Evolutionary conservation across 208 protist species (phyloP).

Genomic region (Trypanosomatidae sp.): DNA sequence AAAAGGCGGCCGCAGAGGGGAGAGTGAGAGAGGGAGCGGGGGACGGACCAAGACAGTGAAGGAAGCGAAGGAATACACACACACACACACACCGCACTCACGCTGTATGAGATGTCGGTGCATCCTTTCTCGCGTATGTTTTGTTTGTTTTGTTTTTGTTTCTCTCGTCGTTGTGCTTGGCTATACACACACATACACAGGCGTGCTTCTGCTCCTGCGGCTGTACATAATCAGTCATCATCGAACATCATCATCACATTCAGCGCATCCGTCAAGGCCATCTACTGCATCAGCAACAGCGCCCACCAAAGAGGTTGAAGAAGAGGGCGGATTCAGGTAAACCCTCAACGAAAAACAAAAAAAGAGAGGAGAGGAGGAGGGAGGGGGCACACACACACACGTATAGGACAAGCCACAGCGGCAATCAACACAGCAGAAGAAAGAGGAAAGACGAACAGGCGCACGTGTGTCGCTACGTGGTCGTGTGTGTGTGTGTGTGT

Average conservation of each 20-base stretch:
- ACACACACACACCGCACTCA: no score
- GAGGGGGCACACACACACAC: not conserved
- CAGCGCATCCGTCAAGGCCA: not conserved
- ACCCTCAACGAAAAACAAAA: not conserved
- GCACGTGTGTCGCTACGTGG: not conserved
- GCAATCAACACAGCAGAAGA: not conserved
- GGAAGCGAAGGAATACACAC: not conserved
- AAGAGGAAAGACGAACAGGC: not conserved
- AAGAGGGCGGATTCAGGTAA: not conserved
- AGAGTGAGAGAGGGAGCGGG: no score
- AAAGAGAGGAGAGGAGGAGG: no score
- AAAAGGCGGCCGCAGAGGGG: not conserved
- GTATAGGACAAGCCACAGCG: not conserved
- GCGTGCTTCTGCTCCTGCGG: not conserved
- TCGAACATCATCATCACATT: not conserved
- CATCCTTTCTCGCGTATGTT: not conserved
- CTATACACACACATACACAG: no score
- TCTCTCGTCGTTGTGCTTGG: not conserved
- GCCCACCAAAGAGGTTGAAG: not conserved
- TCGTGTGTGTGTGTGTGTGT: not conserved
- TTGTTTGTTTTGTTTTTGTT: no score
- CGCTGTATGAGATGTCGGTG: not conserved
- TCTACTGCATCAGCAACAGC: not conserved
- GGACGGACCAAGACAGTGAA: no score
- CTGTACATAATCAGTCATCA: conserved; percentile 1